A percentile compares a stretch with the other conserved stretches of the same genome.
Evolutionary conservation across 208 protist genomes (phyloP).

Genomic region (Pavlovales sp.): DNA sequence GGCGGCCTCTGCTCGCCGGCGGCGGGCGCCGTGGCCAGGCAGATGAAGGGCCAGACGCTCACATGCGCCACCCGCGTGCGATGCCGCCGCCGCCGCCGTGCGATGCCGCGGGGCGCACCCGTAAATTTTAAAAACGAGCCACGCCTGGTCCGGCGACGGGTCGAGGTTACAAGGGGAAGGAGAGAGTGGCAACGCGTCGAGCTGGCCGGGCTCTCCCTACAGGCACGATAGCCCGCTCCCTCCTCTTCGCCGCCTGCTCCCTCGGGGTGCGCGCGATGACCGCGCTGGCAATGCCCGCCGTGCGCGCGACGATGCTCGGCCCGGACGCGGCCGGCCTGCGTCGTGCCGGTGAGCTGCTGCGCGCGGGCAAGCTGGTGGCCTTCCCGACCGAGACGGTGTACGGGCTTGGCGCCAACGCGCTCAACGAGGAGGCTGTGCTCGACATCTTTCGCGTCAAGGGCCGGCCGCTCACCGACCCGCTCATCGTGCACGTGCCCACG

Average conservation of each 20-base stretch:
- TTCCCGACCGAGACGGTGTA: slow-evolving; percentile 99
- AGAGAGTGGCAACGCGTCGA: too few species aligned
- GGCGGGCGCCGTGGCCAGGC: too few species aligned
- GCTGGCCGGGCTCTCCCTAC: too few species aligned
- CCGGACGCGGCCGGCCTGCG: background rate
- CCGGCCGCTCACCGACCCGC: slow-evolving; percentile 83
- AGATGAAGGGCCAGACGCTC: too few species aligned
- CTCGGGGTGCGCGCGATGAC: background rate
- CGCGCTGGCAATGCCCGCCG: too few species aligned
- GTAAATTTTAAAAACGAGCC: too few species aligned
- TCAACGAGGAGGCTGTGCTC: slow-evolving; percentile 71
- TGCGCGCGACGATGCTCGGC: background rate
- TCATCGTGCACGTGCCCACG: slow-evolving; percentile 86
- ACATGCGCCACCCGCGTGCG: too few species aligned
- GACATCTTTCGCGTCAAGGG: slow-evolving; percentile 92
- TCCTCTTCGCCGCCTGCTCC: background rate
- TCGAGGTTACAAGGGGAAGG: too few species aligned
- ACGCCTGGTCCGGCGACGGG: too few species aligned
- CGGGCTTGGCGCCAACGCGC: slow-evolving; percentile 88
- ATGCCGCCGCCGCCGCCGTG: too few species aligned
- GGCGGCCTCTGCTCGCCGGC: too few species aligned
- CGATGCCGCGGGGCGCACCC: too few species aligned
- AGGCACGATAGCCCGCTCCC: background rate
- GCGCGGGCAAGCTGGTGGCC: slow-evolving; percentile 72
- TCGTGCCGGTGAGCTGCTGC: slow-evolving; percentile 33